Evolutionary conservation across 2,329 filamentous ascomycete genomes (phyloP).

Genomic region (Sarocladium kiliense): DNA sequence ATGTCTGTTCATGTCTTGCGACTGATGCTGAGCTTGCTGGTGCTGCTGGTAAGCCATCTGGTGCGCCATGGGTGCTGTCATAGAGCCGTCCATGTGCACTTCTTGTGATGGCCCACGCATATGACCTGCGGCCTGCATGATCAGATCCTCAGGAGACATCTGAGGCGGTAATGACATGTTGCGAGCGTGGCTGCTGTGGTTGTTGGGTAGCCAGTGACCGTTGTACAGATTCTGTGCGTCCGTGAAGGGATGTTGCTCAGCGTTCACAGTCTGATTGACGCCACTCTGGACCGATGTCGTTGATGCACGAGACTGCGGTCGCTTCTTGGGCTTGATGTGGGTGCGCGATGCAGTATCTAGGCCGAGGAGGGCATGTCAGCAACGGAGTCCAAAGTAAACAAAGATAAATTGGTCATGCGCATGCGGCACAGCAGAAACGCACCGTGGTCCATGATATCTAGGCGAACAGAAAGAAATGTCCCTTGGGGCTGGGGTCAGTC

Average conservation of each 20-base stretch:
- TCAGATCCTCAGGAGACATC: constrained; percentile 54
- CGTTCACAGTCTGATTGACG: constrained; percentile 42
- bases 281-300: constrained; percentile 53
- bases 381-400: not conserved
- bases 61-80: constrained; percentile 38
- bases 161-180: constrained; percentile 37
- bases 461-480: constrained; percentile 9
- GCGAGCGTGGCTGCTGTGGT: constrained; percentile 37
- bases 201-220: constrained; percentile 26
- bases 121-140: constrained; percentile 52
- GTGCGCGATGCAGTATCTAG: constrained; percentile 2
- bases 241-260: constrained; percentile 20
- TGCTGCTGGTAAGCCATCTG: constrained; percentile 21
- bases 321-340: constrained; percentile 38
- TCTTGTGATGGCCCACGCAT: constrained; percentile 48
- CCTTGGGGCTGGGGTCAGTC: constrained; percentile 26
- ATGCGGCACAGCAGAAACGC: constrained; percentile 2
- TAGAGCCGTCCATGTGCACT: constrained; percentile 41
- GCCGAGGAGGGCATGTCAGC: constrained; percentile 2
- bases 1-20: constrained; percentile 34
- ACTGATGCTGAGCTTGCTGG: constrained; percentile 29
- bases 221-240: constrained; percentile 9
- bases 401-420: not conserved
- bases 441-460: not conserved
- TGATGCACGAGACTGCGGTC: constrained; percentile 49